These are phyloP conservation scores for Thymus mandschuricus DNA, from an alignment of 257 asterid genomes.

Conservation along the genomic window DNA sequence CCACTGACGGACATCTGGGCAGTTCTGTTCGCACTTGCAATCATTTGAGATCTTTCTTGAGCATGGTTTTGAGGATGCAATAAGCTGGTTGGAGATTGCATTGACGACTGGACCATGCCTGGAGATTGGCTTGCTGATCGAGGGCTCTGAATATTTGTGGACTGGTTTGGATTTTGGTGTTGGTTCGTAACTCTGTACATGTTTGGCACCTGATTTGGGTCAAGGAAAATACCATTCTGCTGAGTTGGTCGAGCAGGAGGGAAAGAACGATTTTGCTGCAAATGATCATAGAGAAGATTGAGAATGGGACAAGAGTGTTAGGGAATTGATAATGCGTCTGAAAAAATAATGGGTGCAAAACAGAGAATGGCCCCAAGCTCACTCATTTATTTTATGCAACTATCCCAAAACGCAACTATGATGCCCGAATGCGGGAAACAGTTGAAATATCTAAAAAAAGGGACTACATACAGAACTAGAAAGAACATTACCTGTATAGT, in stretches of 20 bases:
- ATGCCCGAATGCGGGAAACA: background rate
- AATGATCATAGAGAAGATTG: slow-evolving; percentile 31
- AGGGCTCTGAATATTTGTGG: slow-evolving; percentile 34
- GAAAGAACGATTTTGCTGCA: slow-evolving; percentile 38
- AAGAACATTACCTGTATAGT: slow-evolving; percentile 43
- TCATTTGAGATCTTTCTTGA: slow-evolving; percentile 36
- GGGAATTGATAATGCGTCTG: background rate
- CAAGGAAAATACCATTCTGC: slow-evolving; percentile 38
- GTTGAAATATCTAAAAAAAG: background rate
- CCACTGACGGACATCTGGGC: slow-evolving; percentile 40
- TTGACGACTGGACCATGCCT: slow-evolving; percentile 35
- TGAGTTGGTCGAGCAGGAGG: slow-evolving; percentile 40
- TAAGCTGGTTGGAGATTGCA: slow-evolving; percentile 35
- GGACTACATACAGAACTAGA: background rate
- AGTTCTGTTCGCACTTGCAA: slow-evolving; percentile 46
- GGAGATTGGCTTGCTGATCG: slow-evolving; percentile 42
- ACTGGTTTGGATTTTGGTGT: slow-evolving; percentile 36
- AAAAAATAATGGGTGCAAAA: too few relatives aligned
- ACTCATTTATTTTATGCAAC: too few relatives aligned
- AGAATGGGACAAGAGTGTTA: background rate
- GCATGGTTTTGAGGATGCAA: slow-evolving; percentile 36
- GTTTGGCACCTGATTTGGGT: slow-evolving; percentile 40
- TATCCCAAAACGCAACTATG: slow-evolving; percentile 9
- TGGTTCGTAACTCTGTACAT: slow-evolving; percentile 40
- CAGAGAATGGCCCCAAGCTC: too few relatives aligned